Evolutionary conservation across 768 basidiomycete genomes (phyloP), one percentile per base, ranked within the genome.

Genomic region (Auricularia auricula-judae): DNA sequence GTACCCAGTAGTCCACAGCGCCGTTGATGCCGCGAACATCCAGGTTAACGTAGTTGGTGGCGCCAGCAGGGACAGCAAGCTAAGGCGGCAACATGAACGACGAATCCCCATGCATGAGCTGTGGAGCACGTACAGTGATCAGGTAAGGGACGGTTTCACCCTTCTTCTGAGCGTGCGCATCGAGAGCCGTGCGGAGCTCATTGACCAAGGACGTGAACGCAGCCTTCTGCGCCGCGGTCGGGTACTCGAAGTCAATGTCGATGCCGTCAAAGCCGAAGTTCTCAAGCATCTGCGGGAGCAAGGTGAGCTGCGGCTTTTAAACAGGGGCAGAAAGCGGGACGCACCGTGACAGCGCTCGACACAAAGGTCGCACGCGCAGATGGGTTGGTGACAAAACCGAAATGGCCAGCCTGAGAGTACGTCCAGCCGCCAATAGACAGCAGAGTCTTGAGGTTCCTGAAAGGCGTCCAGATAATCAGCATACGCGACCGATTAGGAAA

Each of bases 211-310:
- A 77, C 18, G 88, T 84, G 62, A 91, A 84, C 1, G 83, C 87
- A 68, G 84, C 80, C 1, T 87, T 88, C 68, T 87, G 82, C 0
- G 74, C 80, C 2, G 78, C 72, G 64, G 74, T 82, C 0, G 90
- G 89, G 69, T 87, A 93, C 74, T 93, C 91, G 73, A 86, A 92
- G 73, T 93, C 90, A 58, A 89, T 72, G 67, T 89, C 87, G 12
- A 89, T 82, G 63, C 91, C 90, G 69, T 92, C 91, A 61, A 93
- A 83, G 0, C 90, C 91, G 65, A 90, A 88, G 72, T 92, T 85
- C 60, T 76, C 74, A 4, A 76, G 71, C 33, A 62, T 2, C n/a
- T 44, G 18, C 21, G 29, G 33, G 14, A 10, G 36, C 18, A 29
- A 29, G 29, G 29, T 29, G 29, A 29, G 29, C 29, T 29, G 29